Base-by-base conservation (phyloP, 441 rosid genomes). In the Corymbia calophylla region DNA sequence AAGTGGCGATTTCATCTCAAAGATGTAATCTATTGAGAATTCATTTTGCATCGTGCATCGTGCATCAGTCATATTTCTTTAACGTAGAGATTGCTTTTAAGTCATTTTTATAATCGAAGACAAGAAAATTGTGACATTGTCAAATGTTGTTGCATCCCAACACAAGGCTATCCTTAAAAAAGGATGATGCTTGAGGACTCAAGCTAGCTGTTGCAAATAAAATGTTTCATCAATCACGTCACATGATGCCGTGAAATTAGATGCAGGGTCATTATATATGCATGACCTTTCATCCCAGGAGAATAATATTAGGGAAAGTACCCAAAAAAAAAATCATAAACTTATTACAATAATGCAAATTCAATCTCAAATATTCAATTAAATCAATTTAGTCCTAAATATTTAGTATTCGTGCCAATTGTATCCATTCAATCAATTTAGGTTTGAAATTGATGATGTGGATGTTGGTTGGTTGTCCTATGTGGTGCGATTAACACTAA, bases 381-480 rank as follows among this genome's bases (percentile, higher is more conserved):
- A 25, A 58, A 21, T 25, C 6, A 10, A 58, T 58, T 39, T 39
- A 39, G 44, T 39, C 44, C 44, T 5, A 39, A 39, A 39, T 39
- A 4, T 39, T 39, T 39, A 4, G 5, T 6, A 39, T 39, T 5
- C 6, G 44, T 39, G 44, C 6, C n/a, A 58, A 25, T 58, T 58
- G 11, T 25, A 21, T 25, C 6, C 5, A 58, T 58, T 14, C 14
- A 58, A 1, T 9, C 29, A 56, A 56, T 56, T 58, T 58, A 4
- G 2, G 23, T 3, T 0, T 0, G 2, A 58, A 58, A 58, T 6
- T 7, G 25, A 6, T 25, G 25, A 58, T 0, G 6, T 58, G 14
- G n/a, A 58, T 58, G 6, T 1, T 58, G 5, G 1, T 39, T 39
- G 44, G 5, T 5, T 1, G 5, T 39, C 44, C 5, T 39, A 39